Evolutionary conservation across 164 flowering plant genomes (phyloP).

Genomic region (Dillenia turbinata): DNA sequence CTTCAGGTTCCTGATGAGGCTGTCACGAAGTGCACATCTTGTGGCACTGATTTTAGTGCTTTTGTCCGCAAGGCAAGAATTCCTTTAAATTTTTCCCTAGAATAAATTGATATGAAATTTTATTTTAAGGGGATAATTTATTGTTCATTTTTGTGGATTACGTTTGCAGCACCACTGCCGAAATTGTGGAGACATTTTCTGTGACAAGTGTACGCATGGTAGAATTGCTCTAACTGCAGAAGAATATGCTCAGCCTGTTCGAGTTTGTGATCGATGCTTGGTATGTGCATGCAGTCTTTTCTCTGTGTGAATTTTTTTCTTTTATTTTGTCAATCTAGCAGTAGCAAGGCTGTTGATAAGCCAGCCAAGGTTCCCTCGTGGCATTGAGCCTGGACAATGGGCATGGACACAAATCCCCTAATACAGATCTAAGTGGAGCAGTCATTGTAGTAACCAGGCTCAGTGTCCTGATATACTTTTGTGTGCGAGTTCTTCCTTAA

Average conservation of each 20-base stretch:
- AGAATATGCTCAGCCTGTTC: constrained; percentile 80
- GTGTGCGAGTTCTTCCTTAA: too few relatives aligned
- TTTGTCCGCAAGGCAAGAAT: constrained; percentile 68
- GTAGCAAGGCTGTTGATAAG: too few relatives aligned
- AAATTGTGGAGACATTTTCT: constrained; percentile 97
- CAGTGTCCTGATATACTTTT: too few relatives aligned
- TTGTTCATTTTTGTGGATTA: not conserved
- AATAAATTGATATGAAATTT: not conserved
- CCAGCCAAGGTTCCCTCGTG: too few relatives aligned
- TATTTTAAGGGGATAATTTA: not conserved
- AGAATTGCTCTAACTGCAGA: constrained; percentile 88
- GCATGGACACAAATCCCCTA: too few relatives aligned
- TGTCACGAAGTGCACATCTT: constrained; percentile 72
- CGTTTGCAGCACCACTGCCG: constrained; percentile 87
- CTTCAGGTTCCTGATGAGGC: constrained; percentile 95
- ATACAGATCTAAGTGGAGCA: too few relatives aligned
- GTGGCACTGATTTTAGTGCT: constrained; percentile 82
- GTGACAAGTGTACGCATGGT: constrained; percentile 96
- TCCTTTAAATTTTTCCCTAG: not conserved
- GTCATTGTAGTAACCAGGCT: too few relatives aligned
- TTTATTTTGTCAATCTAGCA: not conserved
- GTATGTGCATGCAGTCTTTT: constrained; percentile 31
- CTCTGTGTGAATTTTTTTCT: not conserved
- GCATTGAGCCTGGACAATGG: too few relatives aligned
- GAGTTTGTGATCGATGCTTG: constrained; percentile 97